These are phyloP conservation scores for Alternaria alternata DNA, from an alignment of 2,329 filamentous ascomycete species.

Conservation along the genomic window DNA sequence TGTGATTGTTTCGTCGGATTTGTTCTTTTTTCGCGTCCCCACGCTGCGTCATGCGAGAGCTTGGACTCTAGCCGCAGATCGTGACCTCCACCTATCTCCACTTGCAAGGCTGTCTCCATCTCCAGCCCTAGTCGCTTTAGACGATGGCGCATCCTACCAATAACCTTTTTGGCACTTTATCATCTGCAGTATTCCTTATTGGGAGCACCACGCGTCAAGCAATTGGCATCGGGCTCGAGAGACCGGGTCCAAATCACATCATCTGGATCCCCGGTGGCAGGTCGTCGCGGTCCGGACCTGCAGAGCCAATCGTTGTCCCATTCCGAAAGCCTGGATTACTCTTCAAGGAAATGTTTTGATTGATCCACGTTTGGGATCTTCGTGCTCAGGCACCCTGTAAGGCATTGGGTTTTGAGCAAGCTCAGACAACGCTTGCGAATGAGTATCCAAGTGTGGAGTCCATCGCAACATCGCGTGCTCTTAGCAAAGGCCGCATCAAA, in stretches of 20 bases:
- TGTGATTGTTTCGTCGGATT: not conserved
- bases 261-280: not conserved
- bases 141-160: conserved; percentile 1
- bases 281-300: not conserved
- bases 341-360: not conserved
- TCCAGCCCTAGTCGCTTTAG: not conserved
- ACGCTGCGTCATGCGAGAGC: conserved; percentile 10
- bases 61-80: conserved; percentile 7
- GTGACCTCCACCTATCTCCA: conserved; percentile 1
- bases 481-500: not conserved
- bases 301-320: not conserved
- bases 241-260: not conserved
- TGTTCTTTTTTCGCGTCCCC: conserved; percentile 5
- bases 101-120: conserved; percentile 3
- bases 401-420: not conserved
- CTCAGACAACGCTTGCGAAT: not conserved
- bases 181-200: conserved; percentile 7
- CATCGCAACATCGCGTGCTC: not conserved
- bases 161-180: conserved; percentile 1
- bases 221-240: not conserved
- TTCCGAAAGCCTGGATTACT: not conserved
- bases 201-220: not conserved
- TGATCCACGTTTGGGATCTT: not conserved
- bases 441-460: not conserved
- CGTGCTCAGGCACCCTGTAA: not conserved